Evolutionary conservation across 2,329 filamentous ascomycete genomes (phyloP).

Genomic region (Coniella lustricola): DNA sequence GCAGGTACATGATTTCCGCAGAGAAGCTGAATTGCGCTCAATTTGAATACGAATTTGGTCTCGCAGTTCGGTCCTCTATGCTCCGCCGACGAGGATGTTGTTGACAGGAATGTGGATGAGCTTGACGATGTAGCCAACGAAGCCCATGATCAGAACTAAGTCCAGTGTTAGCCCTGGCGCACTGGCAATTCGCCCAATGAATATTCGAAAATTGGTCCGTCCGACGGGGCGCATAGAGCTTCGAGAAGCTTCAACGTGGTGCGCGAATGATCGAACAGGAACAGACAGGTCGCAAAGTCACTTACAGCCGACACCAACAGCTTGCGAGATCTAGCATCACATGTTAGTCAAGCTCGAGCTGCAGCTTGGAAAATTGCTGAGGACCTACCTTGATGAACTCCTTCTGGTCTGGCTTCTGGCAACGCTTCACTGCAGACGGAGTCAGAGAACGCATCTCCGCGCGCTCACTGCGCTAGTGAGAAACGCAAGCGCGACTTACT

Average conservation of each 20-base stretch:
- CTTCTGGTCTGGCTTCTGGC: slow-evolving; percentile 37
- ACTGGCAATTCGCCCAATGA: not conserved
- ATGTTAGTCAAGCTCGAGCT: slow-evolving; percentile 17
- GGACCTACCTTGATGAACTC: slow-evolving; percentile 43
- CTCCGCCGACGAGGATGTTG: slow-evolving; percentile 62
- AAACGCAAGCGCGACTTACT: slow-evolving; percentile 54
- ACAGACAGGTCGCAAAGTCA: not conserved
- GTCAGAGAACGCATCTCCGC: slow-evolving; percentile 9
- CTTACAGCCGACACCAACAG: slow-evolving; percentile 55
- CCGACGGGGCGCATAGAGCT: too few species aligned
- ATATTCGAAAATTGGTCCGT: not conserved
- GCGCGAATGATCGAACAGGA: not conserved
- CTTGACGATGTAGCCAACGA: slow-evolving; percentile 64
- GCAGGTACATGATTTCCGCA: too few species aligned
- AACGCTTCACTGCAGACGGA: slow-evolving; percentile 14
- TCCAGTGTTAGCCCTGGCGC: not conserved
- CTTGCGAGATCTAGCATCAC: slow-evolving; percentile 31
- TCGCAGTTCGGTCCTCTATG: slow-evolving; percentile 33
- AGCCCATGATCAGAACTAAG: slow-evolving; percentile 57
- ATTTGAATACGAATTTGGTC: not conserved
- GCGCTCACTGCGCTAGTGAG: slow-evolving; percentile 33
- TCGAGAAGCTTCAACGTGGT: not conserved
- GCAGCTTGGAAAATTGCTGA: slow-evolving; percentile 16
- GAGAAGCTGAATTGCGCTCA: too few species aligned
- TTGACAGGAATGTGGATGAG: slow-evolving; percentile 66